Evolutionary conservation across 306 rosid species (phyloP).

Genomic region (Argentina anserina): DNA sequence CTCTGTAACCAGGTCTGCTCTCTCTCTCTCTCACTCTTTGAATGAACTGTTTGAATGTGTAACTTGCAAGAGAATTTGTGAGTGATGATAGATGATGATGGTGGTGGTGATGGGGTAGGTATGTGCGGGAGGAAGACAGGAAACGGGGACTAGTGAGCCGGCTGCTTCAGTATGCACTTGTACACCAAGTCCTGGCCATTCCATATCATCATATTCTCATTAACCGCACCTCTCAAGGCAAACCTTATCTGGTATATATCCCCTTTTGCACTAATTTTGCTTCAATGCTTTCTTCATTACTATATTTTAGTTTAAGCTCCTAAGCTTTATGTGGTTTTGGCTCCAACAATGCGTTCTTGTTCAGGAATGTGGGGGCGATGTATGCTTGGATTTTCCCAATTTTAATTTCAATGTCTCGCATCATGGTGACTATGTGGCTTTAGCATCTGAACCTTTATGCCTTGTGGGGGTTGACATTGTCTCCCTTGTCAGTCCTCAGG

Average conservation of each 20-base stretch:
- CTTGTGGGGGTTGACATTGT: slow-evolving; percentile 86
- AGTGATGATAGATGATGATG: too few species aligned
- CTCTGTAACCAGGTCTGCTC: slow-evolving; percentile 50
- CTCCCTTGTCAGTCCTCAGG: slow-evolving; percentile 48
- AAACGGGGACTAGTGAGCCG: slow-evolving; percentile 79
- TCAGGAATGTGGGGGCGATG: slow-evolving; percentile 49
- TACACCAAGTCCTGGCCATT: slow-evolving; percentile 43
- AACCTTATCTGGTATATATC: slow-evolving; percentile 73
- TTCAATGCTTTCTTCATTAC: too few species aligned
- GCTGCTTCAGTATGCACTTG: slow-evolving; percentile 75
- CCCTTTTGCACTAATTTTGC: too few species aligned
- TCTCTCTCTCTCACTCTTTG: not conserved
- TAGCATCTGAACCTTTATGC: slow-evolving; percentile 87
- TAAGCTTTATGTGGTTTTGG: too few species aligned
- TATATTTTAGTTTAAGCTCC: too few species aligned
- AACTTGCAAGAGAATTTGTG: too few species aligned
- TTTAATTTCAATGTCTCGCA: slow-evolving; percentile 87
- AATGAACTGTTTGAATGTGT: too few species aligned
- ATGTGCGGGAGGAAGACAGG: slow-evolving; percentile 54
- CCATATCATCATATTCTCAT: slow-evolving; percentile 52
- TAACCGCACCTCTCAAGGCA: slow-evolving; percentile 65
- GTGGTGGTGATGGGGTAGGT: too few species aligned
- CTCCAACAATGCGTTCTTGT: slow-evolving; percentile 10
- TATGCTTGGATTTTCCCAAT: slow-evolving; percentile 51
- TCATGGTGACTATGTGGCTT: slow-evolving; percentile 88